phyloP scores from a whole-genome alignment of 78 protist species.

The Bigelowiella natans region DNA sequence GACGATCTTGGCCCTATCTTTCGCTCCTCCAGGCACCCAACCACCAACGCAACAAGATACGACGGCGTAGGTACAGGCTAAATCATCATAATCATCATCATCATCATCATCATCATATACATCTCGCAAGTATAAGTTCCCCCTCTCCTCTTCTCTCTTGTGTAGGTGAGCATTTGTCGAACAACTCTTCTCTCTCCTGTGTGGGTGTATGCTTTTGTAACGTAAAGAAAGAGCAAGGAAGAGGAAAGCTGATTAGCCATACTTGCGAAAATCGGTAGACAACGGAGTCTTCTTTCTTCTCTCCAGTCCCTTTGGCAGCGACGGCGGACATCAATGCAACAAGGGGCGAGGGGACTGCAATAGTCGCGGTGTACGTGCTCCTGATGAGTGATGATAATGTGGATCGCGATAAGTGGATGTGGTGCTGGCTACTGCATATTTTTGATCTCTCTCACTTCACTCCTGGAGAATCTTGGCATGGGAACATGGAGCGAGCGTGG shows the following conservation, averaged over 20 bases:
- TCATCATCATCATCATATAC: too few relatives aligned
- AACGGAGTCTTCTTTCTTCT: too few relatives aligned
- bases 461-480: slow-evolving; percentile 29
- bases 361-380: slow-evolving; percentile 2
- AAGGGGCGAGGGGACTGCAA: slow-evolving; percentile 5
- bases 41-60: slow-evolving; percentile 36
- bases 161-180: too few relatives aligned
- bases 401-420: background rate
- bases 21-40: slow-evolving; percentile 11
- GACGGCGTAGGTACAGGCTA: slow-evolving; percentile 3
- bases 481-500: slow-evolving; percentile 43
- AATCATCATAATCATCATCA: too few relatives aligned
- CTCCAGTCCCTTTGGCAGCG: too few relatives aligned
- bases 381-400: background rate
- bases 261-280: too few relatives aligned
- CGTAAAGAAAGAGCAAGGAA: too few relatives aligned
- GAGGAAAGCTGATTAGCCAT: too few relatives aligned
- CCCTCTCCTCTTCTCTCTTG: too few relatives aligned
- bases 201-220: too few relatives aligned
- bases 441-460: background rate
- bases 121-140: too few relatives aligned
- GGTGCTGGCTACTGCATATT: background rate
- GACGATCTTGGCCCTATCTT: slow-evolving; percentile 17
- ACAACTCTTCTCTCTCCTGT: too few relatives aligned
- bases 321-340: slow-evolving; percentile 28